phyloP scores from a whole-genome alignment of 352 stramenopile species.

The Globisporangium middletonii region DNA sequence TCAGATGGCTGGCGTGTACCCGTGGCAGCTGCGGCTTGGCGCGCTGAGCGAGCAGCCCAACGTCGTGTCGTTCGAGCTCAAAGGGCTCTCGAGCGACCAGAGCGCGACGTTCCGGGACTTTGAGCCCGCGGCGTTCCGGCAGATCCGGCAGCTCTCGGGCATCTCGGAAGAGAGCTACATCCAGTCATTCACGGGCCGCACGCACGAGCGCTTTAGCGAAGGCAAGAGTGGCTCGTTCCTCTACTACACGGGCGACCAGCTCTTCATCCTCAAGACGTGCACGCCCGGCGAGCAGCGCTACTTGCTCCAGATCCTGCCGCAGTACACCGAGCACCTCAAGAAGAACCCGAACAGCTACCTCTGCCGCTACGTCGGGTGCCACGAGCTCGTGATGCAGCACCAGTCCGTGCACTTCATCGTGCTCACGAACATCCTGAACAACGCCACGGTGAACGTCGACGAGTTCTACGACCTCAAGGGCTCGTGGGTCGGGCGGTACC shows the following conservation, averaged over 20 bases:
- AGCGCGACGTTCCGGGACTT: slow-evolving; percentile 82
- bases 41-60: slow-evolving; percentile 36
- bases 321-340: slow-evolving; percentile 81
- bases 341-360: slow-evolving; percentile 85
- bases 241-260: slow-evolving; percentile 86
- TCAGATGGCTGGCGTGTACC: slow-evolving; percentile 56
- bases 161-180: slow-evolving; percentile 75
- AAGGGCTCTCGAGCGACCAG: slow-evolving; percentile 51
- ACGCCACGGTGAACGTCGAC: slow-evolving; percentile 77
- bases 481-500: slow-evolving; percentile 85
- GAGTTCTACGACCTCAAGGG: slow-evolving; percentile 89
- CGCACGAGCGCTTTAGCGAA: slow-evolving; percentile 84
- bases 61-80: slow-evolving; percentile 68
- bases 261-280: slow-evolving; percentile 89
- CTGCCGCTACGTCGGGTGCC: slow-evolving; percentile 84
- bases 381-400: slow-evolving; percentile 84
- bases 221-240: slow-evolving; percentile 88
- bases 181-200: slow-evolving; percentile 71
- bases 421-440: slow-evolving; percentile 87
- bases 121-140: slow-evolving; percentile 70
- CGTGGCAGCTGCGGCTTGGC: slow-evolving; percentile 50
- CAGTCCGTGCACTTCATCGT: slow-evolving; percentile 86
- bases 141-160: slow-evolving; percentile 74
- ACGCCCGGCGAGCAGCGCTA: slow-evolving; percentile 79
- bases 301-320: slow-evolving; percentile 79